A percentile compares a stretch with the other conserved stretches of the same genome.
These are phyloP conservation scores for Aspergillus texensis DNA, from an alignment of 2,329 filamentous ascomycete species.

Conservation along the genomic window DNA sequence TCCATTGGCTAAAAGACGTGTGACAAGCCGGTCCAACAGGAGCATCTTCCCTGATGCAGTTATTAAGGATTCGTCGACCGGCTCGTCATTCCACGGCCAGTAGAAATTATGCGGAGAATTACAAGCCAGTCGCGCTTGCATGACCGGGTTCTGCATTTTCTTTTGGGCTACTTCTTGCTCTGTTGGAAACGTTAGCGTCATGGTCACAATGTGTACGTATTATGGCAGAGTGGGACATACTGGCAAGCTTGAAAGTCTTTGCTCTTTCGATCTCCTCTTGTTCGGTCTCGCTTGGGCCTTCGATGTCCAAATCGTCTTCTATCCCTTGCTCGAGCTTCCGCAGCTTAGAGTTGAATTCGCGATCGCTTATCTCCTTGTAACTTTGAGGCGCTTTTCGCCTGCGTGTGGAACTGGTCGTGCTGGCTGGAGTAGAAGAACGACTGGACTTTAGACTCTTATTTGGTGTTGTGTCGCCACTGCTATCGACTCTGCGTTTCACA, in stretches of 20 bases:
- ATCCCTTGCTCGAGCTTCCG: conserved; percentile 53
- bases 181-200: conserved; percentile 40
- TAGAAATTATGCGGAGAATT: conserved; percentile 97
- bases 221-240: conserved; percentile 48
- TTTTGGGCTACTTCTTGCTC: conserved; percentile 86
- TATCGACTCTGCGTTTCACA: conserved; percentile 61
- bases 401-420: conserved; percentile 52
- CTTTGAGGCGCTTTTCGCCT: conserved; percentile 57
- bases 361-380: conserved; percentile 74
- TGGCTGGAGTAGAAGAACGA: conserved; percentile 71
- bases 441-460: conserved; percentile 77
- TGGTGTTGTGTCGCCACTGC: conserved; percentile 49
- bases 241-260: conserved; percentile 74
- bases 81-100: conserved; percentile 75
- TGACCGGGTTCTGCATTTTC: conserved; percentile 88
- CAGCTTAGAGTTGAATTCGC: conserved; percentile 76
- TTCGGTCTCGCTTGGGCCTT: conserved; percentile 48
- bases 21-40: conserved; percentile 82
- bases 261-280: conserved; percentile 66
- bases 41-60: conserved; percentile 95
- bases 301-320: conserved; percentile 58
- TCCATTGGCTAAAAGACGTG: conserved; percentile 68
- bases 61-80: conserved; percentile 78
- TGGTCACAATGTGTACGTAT: neutral
- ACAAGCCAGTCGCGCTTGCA: conserved; percentile 89